Base-by-base conservation (phyloP, 2,329 filamentous ascomycete genomes). In the Claviceps monticola region DNA sequence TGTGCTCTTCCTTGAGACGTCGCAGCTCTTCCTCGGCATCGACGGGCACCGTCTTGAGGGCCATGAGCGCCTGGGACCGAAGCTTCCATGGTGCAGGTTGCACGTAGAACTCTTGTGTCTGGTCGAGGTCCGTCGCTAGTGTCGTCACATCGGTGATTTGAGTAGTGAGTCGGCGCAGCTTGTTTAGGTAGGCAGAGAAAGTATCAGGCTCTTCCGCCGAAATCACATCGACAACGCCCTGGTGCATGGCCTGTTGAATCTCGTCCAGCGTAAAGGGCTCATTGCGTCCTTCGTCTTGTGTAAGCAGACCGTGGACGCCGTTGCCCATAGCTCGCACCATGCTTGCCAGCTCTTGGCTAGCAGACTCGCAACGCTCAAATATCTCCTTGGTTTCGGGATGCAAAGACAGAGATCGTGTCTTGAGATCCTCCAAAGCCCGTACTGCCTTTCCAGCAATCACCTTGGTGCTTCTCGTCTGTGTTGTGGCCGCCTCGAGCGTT, bases 11-110 rank as follows among this genome's bases (percentile, higher is more conserved):
- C 60, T 84, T 88, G 53, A 95, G 73, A 19, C 83, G 81, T 6
- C 84, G 80, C 51, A 96, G 77, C 64, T 95, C 87, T 61, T 91
- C 86, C 62, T 95, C 88, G 0, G 85, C 82, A 61, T 95, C 88
- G 41, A 89, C 76, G 0, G 88, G 84, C 38, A 88, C 79, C 21
- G 80, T 82, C 71, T 93, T 91, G 57, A 84, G 84, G n/a, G 81
- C 80, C 66, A 84, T 88, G 50, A 97, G 76, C 60, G 93, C 85
- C 59, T 86, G 80, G 3, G 88, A 83, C 51, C 90, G 84, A 36
- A 88, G 74, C 50, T 86, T 75, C 93, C 93, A 98, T 2, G 93
- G 93, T 3, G 85, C 79, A 0, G 79, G 74, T 21, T 74, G 78
- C 56, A 80, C 78, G 56, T 95, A 88, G 61, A 97, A 91, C 65